Conservation (phyloP, 768 basidiomycete genomes). For the Nidularia pulvinata region DNA sequence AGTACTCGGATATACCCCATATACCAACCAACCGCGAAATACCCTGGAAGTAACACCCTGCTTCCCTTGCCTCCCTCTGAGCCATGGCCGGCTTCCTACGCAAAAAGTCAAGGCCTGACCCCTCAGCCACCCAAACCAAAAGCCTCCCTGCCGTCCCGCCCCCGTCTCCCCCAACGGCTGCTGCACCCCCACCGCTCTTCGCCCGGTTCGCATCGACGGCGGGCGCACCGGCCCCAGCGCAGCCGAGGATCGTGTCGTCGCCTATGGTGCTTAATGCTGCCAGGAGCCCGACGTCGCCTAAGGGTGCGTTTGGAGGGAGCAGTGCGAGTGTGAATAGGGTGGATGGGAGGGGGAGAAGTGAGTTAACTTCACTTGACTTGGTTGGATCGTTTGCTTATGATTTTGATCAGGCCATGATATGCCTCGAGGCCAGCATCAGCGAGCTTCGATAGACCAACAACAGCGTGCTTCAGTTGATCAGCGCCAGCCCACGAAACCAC, state of each 20-base stretch:
- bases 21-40: too few species aligned
- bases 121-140: not conserved
- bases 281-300: too few species aligned
- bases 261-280: constrained; percentile 12
- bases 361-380: not conserved
- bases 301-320: too few species aligned
- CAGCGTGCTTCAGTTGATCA: too few species aligned
- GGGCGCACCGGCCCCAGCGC: not conserved
- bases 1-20: too few species aligned
- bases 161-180: not conserved
- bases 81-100: not conserved
- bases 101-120: not conserved
- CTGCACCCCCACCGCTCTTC: not conserved
- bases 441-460: not conserved
- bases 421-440: not conserved
- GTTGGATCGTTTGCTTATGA: not conserved
- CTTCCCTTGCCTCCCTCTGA: too few species aligned
- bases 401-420: not conserved
- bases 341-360: constrained; percentile 4
- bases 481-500: too few species aligned
- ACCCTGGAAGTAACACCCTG: too few species aligned
- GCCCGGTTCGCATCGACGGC: not conserved
- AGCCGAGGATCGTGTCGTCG: constrained; percentile 5
- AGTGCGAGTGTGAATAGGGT: too few species aligned
- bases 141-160: not conserved